Base-by-base conservation (phyloP, 1,284 basidiomycete species). In the Fomes fomentarius region DNA sequence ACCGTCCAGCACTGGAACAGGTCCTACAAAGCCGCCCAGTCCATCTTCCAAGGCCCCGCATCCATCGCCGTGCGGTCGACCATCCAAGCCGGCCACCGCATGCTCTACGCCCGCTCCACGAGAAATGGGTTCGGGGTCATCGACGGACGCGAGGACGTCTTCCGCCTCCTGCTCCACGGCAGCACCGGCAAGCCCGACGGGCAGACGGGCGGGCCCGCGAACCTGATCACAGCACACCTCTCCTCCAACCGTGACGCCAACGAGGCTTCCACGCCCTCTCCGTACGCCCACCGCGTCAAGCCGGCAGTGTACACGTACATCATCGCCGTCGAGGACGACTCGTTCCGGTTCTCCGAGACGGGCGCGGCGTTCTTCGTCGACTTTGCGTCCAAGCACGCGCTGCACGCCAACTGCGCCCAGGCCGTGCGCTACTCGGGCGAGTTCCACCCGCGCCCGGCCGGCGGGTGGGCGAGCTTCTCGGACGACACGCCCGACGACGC, bases 351-450 rank as follows among this genome's bases (percentile, higher is more conserved):
- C 71, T 89, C 86, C 34, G 89, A 91, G 68, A 91, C 89, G 2
- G 88, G 88, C 10, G 88, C 89, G 1, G 82, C 86, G 17, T 91
- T 91, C 73, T 89, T 91, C 68, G 86, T 90, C 56, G 87, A 90
- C 70, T 89, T 90, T 65, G 88, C 83, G 22, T 87, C 85, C n/a
- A 91, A 91, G 63, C 76, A 78, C 63, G 76, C 76, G 15, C 67
- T 77, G 54, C 74, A 76, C 60, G 63, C 74, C 17, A 74, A 74
- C 61, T 76, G 75, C 63, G 70, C 72, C 14, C 61, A 64, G 46
- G 70, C 72, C 11, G 89, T 91, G 53, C 76, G 85, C 44, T 91
- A 89, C 66, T 80, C 81, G 47, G 89, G 88, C 31, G 89, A 91
- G 72, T 91, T 91, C 67, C 88, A 91, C 67, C 85, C 84, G n/a